Conservation (phyloP, 495 filamentous ascomycete species). For the Cairneyella variabilis region DNA sequence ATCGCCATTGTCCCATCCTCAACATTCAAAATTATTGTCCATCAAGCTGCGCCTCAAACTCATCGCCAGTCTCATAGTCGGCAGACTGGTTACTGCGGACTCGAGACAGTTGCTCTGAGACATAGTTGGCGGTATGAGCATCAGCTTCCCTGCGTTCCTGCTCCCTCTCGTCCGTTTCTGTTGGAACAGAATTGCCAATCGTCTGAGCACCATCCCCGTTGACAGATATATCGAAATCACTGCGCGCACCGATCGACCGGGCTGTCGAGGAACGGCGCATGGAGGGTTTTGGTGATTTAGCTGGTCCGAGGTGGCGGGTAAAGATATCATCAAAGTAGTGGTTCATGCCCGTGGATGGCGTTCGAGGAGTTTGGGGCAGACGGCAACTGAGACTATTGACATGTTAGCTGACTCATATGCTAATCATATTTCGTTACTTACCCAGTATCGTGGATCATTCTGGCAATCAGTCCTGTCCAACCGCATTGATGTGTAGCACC, state of each 20-base stretch:
- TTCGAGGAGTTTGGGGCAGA: constrained; percentile 87
- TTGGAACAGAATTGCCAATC: constrained; percentile 24
- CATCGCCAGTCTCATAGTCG: constrained; percentile 51
- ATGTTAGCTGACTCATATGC: constrained; percentile 15
- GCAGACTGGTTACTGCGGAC: constrained; percentile 52
- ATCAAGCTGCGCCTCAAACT: constrained; percentile 53
- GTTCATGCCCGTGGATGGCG: constrained; percentile 72
- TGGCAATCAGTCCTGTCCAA: constrained; percentile 95
- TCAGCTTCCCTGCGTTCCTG: constrained; percentile 51
- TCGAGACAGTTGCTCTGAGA: constrained; percentile 63
- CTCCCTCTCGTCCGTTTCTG: constrained; percentile 31
- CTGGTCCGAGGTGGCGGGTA: constrained; percentile 41
- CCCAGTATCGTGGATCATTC: constrained; percentile 97
- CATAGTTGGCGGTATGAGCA: constrained; percentile 64
- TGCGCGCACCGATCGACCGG: constrained; percentile 82
- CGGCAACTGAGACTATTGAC: constrained; percentile 64
- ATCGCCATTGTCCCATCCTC: no score
- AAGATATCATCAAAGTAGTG: constrained; percentile 97
- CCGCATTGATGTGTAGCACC: constrained; percentile 94
- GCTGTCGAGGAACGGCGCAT: constrained; percentile 79
- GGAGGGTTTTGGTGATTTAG: constrained; percentile 36
- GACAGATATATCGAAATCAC: constrained; percentile 61
- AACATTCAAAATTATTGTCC: constrained; percentile 21
- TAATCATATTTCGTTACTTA: constrained; percentile 28
- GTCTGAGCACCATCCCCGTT: constrained; percentile 41